Conservation (phyloP, 257 asterid species). For the Nicotiana undulata region DNA sequence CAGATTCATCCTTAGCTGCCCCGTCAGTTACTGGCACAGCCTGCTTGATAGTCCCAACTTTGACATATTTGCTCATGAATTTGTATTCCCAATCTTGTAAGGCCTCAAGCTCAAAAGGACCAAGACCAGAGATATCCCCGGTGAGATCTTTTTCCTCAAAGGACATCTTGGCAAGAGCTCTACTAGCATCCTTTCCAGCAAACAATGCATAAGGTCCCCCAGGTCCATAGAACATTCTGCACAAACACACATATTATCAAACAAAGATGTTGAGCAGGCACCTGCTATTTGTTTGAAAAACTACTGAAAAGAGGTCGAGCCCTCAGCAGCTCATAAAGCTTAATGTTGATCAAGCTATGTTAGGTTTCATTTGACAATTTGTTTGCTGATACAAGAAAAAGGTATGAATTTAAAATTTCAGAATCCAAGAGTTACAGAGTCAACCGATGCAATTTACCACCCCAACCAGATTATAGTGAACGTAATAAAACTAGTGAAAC, state of each 20-base stretch:
- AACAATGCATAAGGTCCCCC: conserved; percentile 94
- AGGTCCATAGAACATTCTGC: conserved; percentile 78
- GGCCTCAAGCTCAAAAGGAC: conserved; percentile 88
- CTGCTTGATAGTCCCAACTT: conserved; percentile 76
- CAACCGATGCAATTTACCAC: background rate
- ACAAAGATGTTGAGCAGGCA: background rate
- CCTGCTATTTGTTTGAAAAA: background rate
- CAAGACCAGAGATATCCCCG: conserved; percentile 71
- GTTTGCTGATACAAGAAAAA: background rate
- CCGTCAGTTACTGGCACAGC: conserved; percentile 41
- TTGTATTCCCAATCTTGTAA: conserved; percentile 94
- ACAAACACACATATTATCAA: background rate
- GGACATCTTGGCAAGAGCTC: conserved; percentile 95
- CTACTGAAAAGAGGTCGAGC: background rate
- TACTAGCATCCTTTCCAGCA: conserved; percentile 91
- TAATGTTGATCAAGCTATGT: background rate
- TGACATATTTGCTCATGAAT: conserved; percentile 96
- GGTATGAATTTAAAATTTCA: background rate
- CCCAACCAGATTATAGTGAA: background rate
- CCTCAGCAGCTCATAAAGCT: background rate
- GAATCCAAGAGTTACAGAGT: background rate
- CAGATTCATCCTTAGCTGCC: conserved; percentile 21
- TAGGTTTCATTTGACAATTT: background rate
- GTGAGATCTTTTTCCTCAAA: conserved; percentile 74
- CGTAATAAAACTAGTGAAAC: background rate